Conservation (phyloP, 257 asterid genomes). For the Gardenia jasminoides region DNA sequence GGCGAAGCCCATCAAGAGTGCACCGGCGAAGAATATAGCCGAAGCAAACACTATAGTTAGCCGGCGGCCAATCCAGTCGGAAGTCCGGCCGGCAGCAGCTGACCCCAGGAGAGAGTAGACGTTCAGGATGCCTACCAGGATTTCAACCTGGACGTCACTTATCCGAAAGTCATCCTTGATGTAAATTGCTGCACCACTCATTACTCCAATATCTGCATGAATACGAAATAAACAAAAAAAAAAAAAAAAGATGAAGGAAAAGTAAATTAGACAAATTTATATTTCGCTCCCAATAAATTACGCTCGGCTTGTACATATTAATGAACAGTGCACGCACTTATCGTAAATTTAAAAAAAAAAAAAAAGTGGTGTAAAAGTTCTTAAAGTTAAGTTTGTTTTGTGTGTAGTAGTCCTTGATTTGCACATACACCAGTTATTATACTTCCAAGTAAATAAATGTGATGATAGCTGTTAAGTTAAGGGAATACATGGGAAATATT, state of each 20-base stretch:
- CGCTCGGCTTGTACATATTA: neutral
- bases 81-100: conserved; percentile 83
- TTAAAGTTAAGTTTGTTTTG: neutral
- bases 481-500: neutral
- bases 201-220: conserved; percentile 84
- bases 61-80: conserved; percentile 89
- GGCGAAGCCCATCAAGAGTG: conserved; percentile 87
- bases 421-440: neutral
- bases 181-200: conserved; percentile 87
- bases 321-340: neutral
- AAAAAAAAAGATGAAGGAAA: too few species aligned
- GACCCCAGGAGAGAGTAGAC: conserved; percentile 73
- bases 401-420: neutral
- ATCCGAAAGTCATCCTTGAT: conserved; percentile 39
- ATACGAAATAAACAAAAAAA: neutral
- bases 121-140: conserved; percentile 69
- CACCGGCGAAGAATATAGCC: conserved; percentile 70
- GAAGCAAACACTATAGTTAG: conserved; percentile 81
- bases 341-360: neutral
- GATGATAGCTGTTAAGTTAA: too few species aligned
- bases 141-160: conserved; percentile 42
- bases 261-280: too few species aligned
- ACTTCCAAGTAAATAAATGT: neutral
- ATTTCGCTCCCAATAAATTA: neutral
- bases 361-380: too few species aligned